Conservation (phyloP, 2,329 filamentous ascomycete genomes). For the Verticillium nubilum region DNA sequence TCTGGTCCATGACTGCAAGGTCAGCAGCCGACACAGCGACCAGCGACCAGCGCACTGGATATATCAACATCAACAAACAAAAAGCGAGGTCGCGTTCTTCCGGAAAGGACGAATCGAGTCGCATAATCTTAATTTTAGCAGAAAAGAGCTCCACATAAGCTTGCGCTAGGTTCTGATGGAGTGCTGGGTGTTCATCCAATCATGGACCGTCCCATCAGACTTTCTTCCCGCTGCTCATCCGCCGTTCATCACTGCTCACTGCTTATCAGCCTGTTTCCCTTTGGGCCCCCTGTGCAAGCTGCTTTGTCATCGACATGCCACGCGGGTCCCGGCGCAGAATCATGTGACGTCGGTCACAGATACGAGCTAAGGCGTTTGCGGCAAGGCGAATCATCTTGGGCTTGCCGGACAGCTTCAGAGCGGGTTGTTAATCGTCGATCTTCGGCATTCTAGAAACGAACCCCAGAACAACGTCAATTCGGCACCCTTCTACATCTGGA, state of each 20-base stretch:
- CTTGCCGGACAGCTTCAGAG: no score
- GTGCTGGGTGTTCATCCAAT: not conserved
- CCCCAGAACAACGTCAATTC: not conserved
- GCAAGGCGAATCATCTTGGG: no score
- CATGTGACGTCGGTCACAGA: no score
- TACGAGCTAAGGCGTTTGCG: no score
- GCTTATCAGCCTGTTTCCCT: no score
- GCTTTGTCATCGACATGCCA: no score
- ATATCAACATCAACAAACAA: not conserved
- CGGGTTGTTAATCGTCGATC: not conserved
- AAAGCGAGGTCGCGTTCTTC: not conserved
- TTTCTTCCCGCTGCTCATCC: no score
- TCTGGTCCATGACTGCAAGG: no score
- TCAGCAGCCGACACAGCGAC: no score
- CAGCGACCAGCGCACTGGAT: not conserved
- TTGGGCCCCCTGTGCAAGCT: no score
- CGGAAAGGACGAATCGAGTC: not conserved
- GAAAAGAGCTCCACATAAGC: not conserved
- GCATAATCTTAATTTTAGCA: not conserved
- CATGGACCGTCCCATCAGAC: not conserved
- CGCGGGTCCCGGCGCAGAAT: no score
- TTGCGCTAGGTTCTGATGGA: not conserved
- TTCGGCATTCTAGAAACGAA: slow-evolving; percentile 8
- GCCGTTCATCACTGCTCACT: no score
- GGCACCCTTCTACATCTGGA: not conserved